phyloP scores from a whole-genome alignment of 2,329 filamentous ascomycete genomes.

The Teratosphaeria gauchensis region DNA sequence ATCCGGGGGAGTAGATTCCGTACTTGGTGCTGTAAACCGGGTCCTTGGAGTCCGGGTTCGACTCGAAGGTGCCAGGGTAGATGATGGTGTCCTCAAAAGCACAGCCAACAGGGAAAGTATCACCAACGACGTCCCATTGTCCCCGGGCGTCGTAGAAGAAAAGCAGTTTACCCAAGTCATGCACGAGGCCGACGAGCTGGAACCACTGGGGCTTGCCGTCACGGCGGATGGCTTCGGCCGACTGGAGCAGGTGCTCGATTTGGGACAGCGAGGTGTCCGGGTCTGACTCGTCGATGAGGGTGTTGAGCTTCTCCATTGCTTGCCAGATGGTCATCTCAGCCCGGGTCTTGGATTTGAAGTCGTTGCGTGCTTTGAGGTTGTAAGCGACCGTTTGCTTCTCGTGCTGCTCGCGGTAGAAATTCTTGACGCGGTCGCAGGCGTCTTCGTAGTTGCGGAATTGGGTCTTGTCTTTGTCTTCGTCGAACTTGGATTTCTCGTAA shows the following conservation, averaged over 20 bases:
- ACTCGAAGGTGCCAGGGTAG: slow-evolving; percentile 66
- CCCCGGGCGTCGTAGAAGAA: slow-evolving; percentile 75
- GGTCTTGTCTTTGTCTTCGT: slow-evolving; percentile 66
- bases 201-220: slow-evolving; percentile 79
- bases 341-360: slow-evolving; percentile 57
- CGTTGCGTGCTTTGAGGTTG: slow-evolving; percentile 70
- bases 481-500: slow-evolving; percentile 56
- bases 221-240: slow-evolving; percentile 77
- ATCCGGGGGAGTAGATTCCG: slow-evolving; percentile 71
- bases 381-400: slow-evolving; percentile 69
- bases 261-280: slow-evolving; percentile 80
- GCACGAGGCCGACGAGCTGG: slow-evolving; percentile 67
- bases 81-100: slow-evolving; percentile 62
- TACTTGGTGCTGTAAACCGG: slow-evolving; percentile 63
- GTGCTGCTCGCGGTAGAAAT: slow-evolving; percentile 69
- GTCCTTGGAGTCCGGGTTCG: slow-evolving; percentile 65
- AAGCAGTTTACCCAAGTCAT: slow-evolving; percentile 71
- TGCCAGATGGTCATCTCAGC: slow-evolving; percentile 80
- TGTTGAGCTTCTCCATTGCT: slow-evolving; percentile 87
- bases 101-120: slow-evolving; percentile 73
- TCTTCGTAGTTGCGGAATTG: slow-evolving; percentile 75
- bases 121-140: slow-evolving; percentile 89
- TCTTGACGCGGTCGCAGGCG: slow-evolving; percentile 74
- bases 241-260: slow-evolving; percentile 82
- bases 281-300: slow-evolving; percentile 81